Base-by-base conservation (phyloP, 202 grass and related monocot species). In the Brachypodium distachyon region DNA sequence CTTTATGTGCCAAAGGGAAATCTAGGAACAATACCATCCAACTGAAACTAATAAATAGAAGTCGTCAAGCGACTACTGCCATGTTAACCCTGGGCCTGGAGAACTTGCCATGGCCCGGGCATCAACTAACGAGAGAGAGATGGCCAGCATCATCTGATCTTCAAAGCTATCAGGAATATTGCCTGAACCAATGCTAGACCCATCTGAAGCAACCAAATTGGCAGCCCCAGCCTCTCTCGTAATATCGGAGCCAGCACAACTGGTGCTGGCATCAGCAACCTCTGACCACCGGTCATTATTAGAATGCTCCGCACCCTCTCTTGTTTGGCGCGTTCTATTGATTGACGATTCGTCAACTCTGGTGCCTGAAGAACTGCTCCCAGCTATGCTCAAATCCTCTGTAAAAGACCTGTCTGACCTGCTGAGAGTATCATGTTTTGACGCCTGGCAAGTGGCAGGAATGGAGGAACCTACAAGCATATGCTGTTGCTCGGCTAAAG, bases 121-220 rank as follows among this genome's bases (percentile, higher is more conserved):
- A 11, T 98, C 95, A 4, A 59, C 89, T 48, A 98, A 76, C 1
- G 95, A 94, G 63, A 97, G 74, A 3, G 91, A 83, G 80, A 94
- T 92, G 62, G 91, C 95, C 19, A 98, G 68, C 89, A 91, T 94
- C 95, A 98, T 98, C 82, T 98, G 91, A 56, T 98, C 95, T 76
- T 98, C 95, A 7, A 94, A 98, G 82, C 77, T 87, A 54, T 97
- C 94, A 3, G 94, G 94, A 66, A 97, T 18, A 46, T 81, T 56
- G n/a, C 52, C 78, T 7, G 77, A 57, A 85, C 28, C 33, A 47
- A 87, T 38, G 77, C 33, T 55, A 0, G 72, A 73, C 49, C 58
- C 73, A 32, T 79, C 54, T 16, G 81, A 73, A 64, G 76, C 9
- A 22, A 58, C 68, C 46, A 84, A 7, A 79, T 57, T 83, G 60